Evolutionary conservation across 345 rosid species (phyloP).

Genomic region (Lepidium sativum): DNA sequence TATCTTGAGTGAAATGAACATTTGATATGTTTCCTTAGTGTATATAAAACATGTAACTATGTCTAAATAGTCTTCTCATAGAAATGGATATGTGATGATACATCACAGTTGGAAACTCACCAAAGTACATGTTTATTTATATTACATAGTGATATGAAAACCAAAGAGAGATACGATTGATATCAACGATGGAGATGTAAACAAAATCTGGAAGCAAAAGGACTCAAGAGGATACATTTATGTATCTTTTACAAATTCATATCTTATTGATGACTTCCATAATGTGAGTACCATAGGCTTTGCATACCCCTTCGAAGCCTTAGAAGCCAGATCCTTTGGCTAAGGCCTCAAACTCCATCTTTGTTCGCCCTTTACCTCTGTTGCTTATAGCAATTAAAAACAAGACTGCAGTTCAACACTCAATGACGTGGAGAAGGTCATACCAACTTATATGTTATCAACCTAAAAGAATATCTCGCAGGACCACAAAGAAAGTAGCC

Average conservation of each 20-base stretch:
- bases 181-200: background rate
- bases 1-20: conserved; percentile 29
- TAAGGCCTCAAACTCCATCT: conserved; percentile 54
- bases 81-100: conserved; percentile 12
- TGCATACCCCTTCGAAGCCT: conserved; percentile 8
- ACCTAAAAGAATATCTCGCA: too few relatives aligned
- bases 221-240: background rate
- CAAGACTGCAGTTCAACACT: too few relatives aligned
- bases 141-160: background rate
- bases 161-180: background rate
- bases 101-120: conserved; percentile 9
- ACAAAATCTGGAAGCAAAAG: background rate
- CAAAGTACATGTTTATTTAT: background rate
- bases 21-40: conserved; percentile 10
- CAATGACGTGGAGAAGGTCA: too few relatives aligned
- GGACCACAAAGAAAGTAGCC: too few relatives aligned
- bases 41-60: conserved; percentile 15
- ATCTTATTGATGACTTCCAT: conserved; percentile 14
- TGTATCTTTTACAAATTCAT: background rate
- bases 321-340: conserved; percentile 25
- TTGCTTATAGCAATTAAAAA: too few relatives aligned
- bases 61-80: conserved; percentile 12
- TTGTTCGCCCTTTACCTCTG: conserved; percentile 80
- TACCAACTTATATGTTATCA: too few relatives aligned
- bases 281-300: conserved; percentile 8